Conservation (phyloP, 306 rosid species). For the Casuarina glauca region DNA sequence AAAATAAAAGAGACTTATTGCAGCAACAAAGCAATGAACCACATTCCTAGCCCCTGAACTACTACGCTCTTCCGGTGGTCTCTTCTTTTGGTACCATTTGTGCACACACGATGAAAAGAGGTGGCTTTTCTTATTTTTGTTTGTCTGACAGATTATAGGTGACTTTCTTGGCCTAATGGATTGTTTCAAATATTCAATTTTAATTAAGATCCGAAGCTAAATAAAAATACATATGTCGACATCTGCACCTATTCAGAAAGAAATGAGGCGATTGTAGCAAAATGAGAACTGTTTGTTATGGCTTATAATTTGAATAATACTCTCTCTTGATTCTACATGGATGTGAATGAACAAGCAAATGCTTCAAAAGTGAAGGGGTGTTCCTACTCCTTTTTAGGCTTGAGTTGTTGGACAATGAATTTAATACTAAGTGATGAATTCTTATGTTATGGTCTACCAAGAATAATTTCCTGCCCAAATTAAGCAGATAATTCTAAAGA, state of each 20-base stretch:
- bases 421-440: not conserved
- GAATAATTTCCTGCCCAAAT: not conserved
- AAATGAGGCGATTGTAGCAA: not conserved
- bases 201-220: too few relatives aligned
- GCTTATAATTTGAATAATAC: not conserved
- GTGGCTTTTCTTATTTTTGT: not conserved
- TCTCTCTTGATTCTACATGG: not conserved
- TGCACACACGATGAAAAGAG: not conserved
- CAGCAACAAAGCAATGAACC: too few relatives aligned
- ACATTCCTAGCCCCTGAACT: too few relatives aligned
- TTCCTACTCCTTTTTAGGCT: not conserved
- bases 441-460: not conserved
- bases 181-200: not conserved
- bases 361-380: not conserved
- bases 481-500: not conserved
- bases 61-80: not conserved
- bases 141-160: not conserved
- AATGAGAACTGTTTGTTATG: not conserved
- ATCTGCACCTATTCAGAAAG: too few relatives aligned
- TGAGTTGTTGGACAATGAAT: not conserved
- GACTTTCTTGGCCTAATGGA: not conserved
- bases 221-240: too few relatives aligned
- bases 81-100: too few relatives aligned
- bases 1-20: too few relatives aligned
- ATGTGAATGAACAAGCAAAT: not conserved